Evolutionary conservation across 2,329 filamentous ascomycete genomes (phyloP).

Genomic region (Periconia sp.): DNA sequence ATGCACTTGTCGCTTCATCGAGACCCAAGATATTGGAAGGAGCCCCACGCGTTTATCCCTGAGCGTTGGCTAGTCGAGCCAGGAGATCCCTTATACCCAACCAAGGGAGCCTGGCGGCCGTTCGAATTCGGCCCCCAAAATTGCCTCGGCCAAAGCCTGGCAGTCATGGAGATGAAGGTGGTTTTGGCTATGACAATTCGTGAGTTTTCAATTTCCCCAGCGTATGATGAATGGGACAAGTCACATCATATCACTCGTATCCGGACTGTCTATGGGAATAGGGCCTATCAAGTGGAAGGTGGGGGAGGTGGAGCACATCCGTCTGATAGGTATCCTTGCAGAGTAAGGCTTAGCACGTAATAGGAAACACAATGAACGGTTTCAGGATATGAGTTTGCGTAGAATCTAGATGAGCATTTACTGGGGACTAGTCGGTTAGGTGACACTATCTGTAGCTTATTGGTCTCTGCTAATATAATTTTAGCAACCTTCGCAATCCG

Average conservation of each 20-base stretch:
- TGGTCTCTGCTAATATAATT: too few species aligned
- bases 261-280: neutral
- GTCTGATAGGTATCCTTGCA: neutral
- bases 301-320: neutral
- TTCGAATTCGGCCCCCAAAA: conserved; percentile 43
- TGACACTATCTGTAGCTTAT: too few species aligned
- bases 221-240: neutral
- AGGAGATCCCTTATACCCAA: conserved; percentile 11
- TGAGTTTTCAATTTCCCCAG: neutral
- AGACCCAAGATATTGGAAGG: conserved; percentile 18
- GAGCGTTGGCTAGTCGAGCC: conserved; percentile 22
- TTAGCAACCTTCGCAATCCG: too few species aligned
- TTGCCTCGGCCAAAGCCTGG: conserved; percentile 23
- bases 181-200: neutral
- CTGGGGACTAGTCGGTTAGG: too few species aligned
- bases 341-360: too few species aligned
- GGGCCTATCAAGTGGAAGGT: neutral
- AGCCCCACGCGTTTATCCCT: conserved; percentile 22
- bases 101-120: conserved; percentile 31
- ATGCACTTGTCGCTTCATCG: conserved; percentile 18
- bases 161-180: conserved; percentile 18
- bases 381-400: too few species aligned
- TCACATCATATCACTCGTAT: neutral
- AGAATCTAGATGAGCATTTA: too few species aligned
- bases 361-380: too few species aligned